These are phyloP conservation scores for Syzygium aromaticum DNA, from an alignment of 345 rosid genomes.

Conservation along the genomic window DNA sequence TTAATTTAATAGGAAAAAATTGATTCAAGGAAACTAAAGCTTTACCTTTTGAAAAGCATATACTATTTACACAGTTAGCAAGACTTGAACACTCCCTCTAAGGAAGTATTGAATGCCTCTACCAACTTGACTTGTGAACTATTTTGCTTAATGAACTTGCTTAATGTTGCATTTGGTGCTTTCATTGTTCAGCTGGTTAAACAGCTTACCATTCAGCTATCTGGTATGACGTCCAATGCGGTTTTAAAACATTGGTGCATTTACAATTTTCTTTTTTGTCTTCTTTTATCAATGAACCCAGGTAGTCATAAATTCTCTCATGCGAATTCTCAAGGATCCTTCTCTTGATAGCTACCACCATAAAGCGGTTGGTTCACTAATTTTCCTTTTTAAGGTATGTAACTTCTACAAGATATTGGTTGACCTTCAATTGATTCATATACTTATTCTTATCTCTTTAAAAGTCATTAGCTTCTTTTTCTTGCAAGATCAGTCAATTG, in stretches of 20 bases:
- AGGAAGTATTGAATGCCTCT: background rate
- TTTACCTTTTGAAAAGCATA: background rate
- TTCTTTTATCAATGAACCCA: constrained; percentile 2
- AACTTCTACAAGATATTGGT: background rate
- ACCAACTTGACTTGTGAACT: background rate
- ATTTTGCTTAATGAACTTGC: background rate
- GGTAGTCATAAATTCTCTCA: constrained; percentile 97
- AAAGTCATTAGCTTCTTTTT: background rate
- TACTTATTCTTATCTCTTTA: background rate
- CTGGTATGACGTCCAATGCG: background rate
- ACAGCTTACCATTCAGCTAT: background rate
- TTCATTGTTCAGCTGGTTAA: background rate
- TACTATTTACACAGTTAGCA: background rate
- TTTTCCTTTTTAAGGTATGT: constrained; percentile 90
- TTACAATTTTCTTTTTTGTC: background rate
- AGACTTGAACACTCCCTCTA: background rate
- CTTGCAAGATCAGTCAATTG: constrained; percentile 85
- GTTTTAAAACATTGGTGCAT: background rate
- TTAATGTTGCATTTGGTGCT: background rate
- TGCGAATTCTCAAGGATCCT: constrained; percentile 96
- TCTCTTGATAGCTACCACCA: constrained; percentile 96
- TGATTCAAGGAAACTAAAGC: background rate
- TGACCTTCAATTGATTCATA: background rate
- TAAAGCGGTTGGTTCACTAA: constrained; percentile 92
- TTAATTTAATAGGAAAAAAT: background rate